Base-by-base conservation (phyloP, 768 basidiomycete genomes). In the Hypholoma sublateritium region DNA sequence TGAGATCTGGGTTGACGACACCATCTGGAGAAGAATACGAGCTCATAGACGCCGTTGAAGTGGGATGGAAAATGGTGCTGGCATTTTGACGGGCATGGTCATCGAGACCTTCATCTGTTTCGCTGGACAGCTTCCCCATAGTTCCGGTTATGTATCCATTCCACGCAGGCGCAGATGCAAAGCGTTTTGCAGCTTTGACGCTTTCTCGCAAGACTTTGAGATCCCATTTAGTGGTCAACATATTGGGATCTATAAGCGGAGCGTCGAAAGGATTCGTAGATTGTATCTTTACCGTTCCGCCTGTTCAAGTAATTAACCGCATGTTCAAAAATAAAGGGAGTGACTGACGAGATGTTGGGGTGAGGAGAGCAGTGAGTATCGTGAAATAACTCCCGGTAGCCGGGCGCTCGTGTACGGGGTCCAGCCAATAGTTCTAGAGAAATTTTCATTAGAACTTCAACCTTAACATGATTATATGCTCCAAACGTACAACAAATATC, bases 221-320 rank as follows among this genome's bases (percentile, higher is more conserved):
- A 55, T 74, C 74, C 41, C 69, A 67, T 5, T 60, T 56, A 17
- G 63, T 63, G 28, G 50, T 64, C 24, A 80, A 71, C 69, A 79
- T 77, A 47, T 74, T 76, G 4, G 81, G 78, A 61, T 85, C 72
- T 64, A 83, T 80, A 19, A 70, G 50, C 0, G 83, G 81, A n/a
- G 65, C 45, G 46, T 73, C 71, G 70, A 84, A 82, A 9, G 82
- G 74, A 61, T 77, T 67, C 21, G 68, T 72, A 14, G 80, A 77
- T 41, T 68, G 74, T 37, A 84, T 58, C 13, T 65, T 71, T n/a
- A 77, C 56, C 11, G 64, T 65, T 21, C 77, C 77, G 51, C 74
- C 75, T 78, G 43, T 6, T 5, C 3, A 24, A 17, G 22, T 35
- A 2, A 25, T 21, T 17, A 39, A n/a, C 9, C 49, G 22, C 16